These are phyloP conservation scores for Boletus sensibilis DNA, from an alignment of 768 basidiomycete genomes.

Conservation along the genomic window DNA sequence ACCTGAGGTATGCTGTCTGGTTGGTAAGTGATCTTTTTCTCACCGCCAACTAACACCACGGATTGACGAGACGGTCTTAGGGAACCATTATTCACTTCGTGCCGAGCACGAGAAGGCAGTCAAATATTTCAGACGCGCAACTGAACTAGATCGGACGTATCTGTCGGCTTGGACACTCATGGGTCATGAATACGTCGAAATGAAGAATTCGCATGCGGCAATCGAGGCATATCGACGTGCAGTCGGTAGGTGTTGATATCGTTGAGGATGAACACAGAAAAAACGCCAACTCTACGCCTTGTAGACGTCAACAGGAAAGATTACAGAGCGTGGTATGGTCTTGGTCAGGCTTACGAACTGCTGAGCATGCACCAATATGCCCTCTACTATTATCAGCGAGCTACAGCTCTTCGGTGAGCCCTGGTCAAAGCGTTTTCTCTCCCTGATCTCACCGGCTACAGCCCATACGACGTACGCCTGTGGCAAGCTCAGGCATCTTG, in stretches of 20 bases:
- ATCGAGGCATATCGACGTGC: slow-evolving; percentile 97
- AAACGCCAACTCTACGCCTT: neutral
- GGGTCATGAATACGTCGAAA: slow-evolving; percentile 98
- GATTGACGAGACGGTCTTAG: slow-evolving; percentile 39
- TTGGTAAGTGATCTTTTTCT: slow-evolving; percentile 56
- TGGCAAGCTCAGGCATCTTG: slow-evolving; percentile 95
- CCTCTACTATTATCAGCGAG: slow-evolving; percentile 93
- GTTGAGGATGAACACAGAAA: neutral
- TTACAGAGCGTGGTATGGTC: slow-evolving; percentile 97
- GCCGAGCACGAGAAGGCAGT: slow-evolving; percentile 95
- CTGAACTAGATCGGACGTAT: slow-evolving; percentile 93
- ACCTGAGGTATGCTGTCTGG: slow-evolving; percentile 93
- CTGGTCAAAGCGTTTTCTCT: neutral
- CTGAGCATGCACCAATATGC: slow-evolving; percentile 97
- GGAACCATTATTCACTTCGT: slow-evolving; percentile 95
- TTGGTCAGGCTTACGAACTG: slow-evolving; percentile 96
- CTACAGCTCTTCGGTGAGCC: slow-evolving; percentile 81
- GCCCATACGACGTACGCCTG: slow-evolving; percentile 93
- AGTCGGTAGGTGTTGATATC: slow-evolving; percentile 63
- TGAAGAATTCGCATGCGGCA: slow-evolving; percentile 99
- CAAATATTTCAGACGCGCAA: slow-evolving; percentile 90
- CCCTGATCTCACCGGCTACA: slow-evolving; percentile 29
- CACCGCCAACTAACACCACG: neutral
- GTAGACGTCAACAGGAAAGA: slow-evolving; percentile 95
- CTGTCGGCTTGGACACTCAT: slow-evolving; percentile 98